A percentile compares a stretch with the other conserved stretches of the same genome.
Conservation (phyloP, 352 stramenopile species). For the Globisporangium polare region DNA sequence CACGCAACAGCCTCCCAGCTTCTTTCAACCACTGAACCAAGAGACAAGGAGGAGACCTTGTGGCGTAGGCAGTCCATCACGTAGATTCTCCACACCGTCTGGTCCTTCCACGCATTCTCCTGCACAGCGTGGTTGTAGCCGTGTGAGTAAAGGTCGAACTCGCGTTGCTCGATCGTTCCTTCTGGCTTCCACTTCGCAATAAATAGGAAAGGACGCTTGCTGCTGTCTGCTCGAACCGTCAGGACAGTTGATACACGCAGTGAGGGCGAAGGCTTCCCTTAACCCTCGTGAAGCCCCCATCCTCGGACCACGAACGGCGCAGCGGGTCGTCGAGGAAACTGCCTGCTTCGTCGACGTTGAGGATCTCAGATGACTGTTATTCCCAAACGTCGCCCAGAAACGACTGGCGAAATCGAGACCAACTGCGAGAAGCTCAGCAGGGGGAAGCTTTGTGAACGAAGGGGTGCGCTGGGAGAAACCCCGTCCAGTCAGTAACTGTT, state of each 20-base stretch:
- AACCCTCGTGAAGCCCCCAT: conserved; percentile 14
- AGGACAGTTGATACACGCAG: conserved; percentile 16
- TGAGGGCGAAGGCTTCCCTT: conserved; percentile 14
- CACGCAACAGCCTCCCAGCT: too few species aligned
- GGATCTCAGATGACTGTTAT: neutral
- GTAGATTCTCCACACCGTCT: conserved; percentile 8
- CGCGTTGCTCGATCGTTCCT: conserved; percentile 12
- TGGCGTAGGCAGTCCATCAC: conserved; percentile 2
- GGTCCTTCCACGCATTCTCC: conserved; percentile 25
- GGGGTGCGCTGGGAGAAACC: too few species aligned
- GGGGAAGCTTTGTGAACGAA: too few species aligned
- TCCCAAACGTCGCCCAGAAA: neutral
- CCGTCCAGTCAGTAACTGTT: too few species aligned
- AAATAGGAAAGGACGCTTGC: conserved; percentile 22
- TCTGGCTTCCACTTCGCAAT: conserved; percentile 15
- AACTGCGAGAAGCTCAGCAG: too few species aligned
- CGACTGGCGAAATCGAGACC: neutral
- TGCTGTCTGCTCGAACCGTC: conserved; percentile 14
- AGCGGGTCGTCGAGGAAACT: conserved; percentile 19
- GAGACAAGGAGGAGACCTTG: conserved; percentile 1
- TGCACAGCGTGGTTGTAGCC: conserved; percentile 19
- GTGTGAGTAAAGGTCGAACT: conserved; percentile 13
- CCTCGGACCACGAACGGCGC: conserved; percentile 2
- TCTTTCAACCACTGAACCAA: too few species aligned
- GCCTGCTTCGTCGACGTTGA: conserved; percentile 17